Conservation (phyloP, 306 rosid genomes). For the Cucurbita ficifolia region DNA sequence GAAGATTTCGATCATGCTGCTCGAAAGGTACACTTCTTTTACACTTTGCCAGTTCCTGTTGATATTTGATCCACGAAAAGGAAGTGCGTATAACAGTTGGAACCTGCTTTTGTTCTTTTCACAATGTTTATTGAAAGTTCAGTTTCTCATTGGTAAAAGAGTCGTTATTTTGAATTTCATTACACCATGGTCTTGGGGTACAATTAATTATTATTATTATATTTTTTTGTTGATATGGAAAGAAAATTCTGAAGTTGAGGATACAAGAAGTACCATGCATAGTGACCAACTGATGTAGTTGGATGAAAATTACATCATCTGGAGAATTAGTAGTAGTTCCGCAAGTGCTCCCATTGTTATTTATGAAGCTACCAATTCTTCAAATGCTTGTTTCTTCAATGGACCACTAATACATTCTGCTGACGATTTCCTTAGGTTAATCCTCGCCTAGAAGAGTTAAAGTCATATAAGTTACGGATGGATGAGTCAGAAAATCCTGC, state of each 20-base stretch:
- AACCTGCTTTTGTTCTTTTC: background rate
- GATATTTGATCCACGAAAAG: background rate
- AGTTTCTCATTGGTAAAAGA: background rate
- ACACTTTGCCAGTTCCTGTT: background rate
- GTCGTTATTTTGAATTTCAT: background rate
- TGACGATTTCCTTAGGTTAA: constrained; percentile 29
- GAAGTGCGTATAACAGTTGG: background rate
- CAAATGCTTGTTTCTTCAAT: background rate
- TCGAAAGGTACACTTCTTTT: constrained; percentile 44
- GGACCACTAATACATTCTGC: background rate
- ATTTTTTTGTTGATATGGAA: background rate
- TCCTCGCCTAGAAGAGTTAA: constrained; percentile 66
- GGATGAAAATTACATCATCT: background rate
- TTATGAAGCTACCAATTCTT: background rate
- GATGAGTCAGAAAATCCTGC: constrained; percentile 44
- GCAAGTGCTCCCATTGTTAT: background rate
- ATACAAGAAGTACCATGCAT: background rate
- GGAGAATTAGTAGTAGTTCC: background rate
- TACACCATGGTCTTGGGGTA: background rate
- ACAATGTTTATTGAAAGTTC: background rate
- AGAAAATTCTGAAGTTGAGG: background rate
- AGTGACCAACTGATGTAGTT: background rate
- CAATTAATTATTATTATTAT: background rate
- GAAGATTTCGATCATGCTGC: constrained; percentile 69
- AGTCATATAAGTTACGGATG: constrained; percentile 46